Percentiles rank a stretch among this genome's conserved stretches.
These are phyloP conservation scores for Vitis hybrid DNA, from an alignment of 177 flowering plant species.

Conservation along the genomic window DNA sequence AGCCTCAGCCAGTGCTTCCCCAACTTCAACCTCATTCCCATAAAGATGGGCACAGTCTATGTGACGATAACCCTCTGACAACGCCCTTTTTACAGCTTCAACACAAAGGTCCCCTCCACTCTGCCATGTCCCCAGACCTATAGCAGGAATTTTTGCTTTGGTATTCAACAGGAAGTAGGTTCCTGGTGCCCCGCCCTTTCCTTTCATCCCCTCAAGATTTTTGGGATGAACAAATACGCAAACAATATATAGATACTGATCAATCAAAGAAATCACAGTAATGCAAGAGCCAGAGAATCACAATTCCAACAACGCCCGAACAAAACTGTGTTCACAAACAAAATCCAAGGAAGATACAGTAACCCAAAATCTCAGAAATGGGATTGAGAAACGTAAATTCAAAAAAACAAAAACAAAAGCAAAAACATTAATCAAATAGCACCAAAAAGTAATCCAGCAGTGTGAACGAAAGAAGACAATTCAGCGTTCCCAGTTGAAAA, in stretches of 20 bases:
- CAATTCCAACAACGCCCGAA: background rate
- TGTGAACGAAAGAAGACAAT: background rate
- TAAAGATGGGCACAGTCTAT: constrained; percentile 71
- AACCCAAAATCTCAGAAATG: background rate
- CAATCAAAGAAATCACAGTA: background rate
- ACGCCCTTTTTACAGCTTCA: constrained; percentile 60
- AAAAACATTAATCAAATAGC: background rate
- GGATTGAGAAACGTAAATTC: background rate
- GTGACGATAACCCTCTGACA: constrained; percentile 60
- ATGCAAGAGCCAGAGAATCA: background rate
- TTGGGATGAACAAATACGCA: background rate
- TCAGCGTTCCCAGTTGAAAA: background rate
- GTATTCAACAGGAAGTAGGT: constrained; percentile 53
- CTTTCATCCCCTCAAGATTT: constrained; percentile 40
- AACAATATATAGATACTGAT: background rate
- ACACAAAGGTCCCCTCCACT: constrained; percentile 67
- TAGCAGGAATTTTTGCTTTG: constrained; percentile 61
- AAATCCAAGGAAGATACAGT: background rate
- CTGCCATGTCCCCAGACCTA: constrained; percentile 83
- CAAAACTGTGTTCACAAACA: background rate
- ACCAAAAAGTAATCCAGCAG: background rate
- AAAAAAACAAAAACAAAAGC: background rate
- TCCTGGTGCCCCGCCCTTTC: constrained; percentile 34
- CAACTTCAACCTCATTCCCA: constrained; percentile 70
- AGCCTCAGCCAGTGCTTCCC: constrained; percentile 61